phyloP scores from a whole-genome alignment of 108 stramenopile genomes.

The Cyclostephanos tholiformis region DNA sequence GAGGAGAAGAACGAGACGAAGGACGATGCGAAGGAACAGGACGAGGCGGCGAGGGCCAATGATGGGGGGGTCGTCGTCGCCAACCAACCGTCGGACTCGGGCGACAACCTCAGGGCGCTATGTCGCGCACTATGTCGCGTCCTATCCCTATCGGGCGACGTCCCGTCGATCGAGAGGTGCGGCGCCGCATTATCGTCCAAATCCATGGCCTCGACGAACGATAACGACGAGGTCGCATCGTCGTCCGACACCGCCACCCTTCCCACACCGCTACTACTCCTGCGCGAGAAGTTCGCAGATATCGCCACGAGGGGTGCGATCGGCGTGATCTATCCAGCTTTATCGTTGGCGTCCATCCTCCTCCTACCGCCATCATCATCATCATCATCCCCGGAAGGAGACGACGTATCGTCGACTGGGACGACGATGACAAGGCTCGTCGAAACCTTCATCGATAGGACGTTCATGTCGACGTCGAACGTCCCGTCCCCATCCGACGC shows the following conservation, averaged over 20 bases:
- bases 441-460: neutral
- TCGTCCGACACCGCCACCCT: too few species aligned
- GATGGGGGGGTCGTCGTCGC: neutral
- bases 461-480: neutral
- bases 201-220: too few species aligned
- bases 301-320: slow-evolving; percentile 2
- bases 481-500: slow-evolving; percentile 22
- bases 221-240: too few species aligned
- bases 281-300: slow-evolving; percentile 7
- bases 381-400: too few species aligned
- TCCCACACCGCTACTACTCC: too few species aligned
- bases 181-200: neutral
- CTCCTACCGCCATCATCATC: neutral
- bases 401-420: neutral
- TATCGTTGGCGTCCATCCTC: slow-evolving; percentile 23
- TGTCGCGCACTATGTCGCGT: slow-evolving; percentile 27
- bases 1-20: too few species aligned
- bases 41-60: too few species aligned
- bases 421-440: neutral
- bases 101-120: slow-evolving; percentile 15
- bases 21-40: neutral
- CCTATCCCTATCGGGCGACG: slow-evolving; percentile 6
- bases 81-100: too few species aligned
- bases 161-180: neutral
- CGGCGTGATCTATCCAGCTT: slow-evolving; percentile 15